Base-by-base conservation (phyloP, 179 eudicot genomes). In the Amaranthus tricolor region DNA sequence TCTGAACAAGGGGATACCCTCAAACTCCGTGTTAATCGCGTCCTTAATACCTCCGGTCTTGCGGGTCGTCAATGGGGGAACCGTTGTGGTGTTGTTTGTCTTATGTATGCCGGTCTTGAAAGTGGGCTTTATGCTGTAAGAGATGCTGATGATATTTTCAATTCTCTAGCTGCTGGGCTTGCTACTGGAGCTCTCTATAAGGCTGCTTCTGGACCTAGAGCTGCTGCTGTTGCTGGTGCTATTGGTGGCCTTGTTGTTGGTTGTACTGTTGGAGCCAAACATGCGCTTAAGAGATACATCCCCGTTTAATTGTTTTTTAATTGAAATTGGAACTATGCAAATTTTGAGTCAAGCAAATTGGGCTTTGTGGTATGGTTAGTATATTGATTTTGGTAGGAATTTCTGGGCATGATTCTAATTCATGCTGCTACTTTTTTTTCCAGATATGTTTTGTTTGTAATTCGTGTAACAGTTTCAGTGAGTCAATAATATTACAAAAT, bases 151-250 rank as follows among this genome's bases (percentile, higher is more conserved):
- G 99, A 95, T 74, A 77, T 88, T 12, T 5, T 86, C 16, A 95
- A 90, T 49, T 88, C 96, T 44, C 91, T 93, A 49, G 90, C 82
- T 77, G 97, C 99, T 53, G 99, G 99, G 24, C 73, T 95, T 59
- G 91, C 91, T 19, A 95, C 99, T 0, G 99, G 99, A 2, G 96
- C 81, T 1, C 53, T 95, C 0, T 95, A 78, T 51, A 86, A 77
- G 91, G 98, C 96, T 67, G 97, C 97, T 51, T 54, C 86, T 0
- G 96, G 99, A 6, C 85, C 83, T 12, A 76, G 95, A 76, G 90
- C 99, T 13, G 97, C 97, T 11, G 96, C 96, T 0, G 88, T 95
- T 76, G 97, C 94, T 4, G 98, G 97, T 1, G 98, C 95, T 15
- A 84, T 89, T n/a, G 99, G 97, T 1, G 99, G 97, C 0, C 62